Base-by-base conservation (phyloP, 2,329 filamentous ascomycete species). In the Scolecobasidium constrictum region DNA sequence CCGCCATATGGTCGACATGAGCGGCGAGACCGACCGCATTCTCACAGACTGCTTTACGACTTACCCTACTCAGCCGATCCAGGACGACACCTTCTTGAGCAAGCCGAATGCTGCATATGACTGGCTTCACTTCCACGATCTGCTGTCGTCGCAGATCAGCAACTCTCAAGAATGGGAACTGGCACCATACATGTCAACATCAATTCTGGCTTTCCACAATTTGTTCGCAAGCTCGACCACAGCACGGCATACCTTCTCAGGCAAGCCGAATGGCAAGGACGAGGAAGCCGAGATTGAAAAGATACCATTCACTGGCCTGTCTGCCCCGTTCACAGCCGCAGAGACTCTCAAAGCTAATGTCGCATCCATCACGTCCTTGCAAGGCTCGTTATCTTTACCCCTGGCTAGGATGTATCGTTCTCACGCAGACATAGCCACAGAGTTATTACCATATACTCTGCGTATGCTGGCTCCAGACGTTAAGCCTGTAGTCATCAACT, bases 121-220 rank as follows among this genome's bases (percentile, higher is more conserved):
- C 55, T 98, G 92, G 92, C 75, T 98, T 43, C 72, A 93, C 59
- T 96, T 98, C 62, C 85, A 95, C 61, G 92, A 96, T 54, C 68
- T 71, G 1, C 79, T 94, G 48, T 86, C 86, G 18, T 79, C 81
- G 1, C 78, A 81, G 31, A 73, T 96, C 1, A 93, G 81, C 56
- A 68, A 77, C n/a, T 80, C 76, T 46, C 90, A 95, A 58, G 88
- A 94, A 44, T 98, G 92, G 84, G 92, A 98, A 60, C 68, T 98
- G 13, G 77, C 75, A 1, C 81, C 86, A 0, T 98, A 98, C 58
- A 74, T 96, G 38, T 85, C 81, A 53, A 84, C 92, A 51, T 81
- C 90, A 0, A 75, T 92, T 13, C 73, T 96, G 2, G 92, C 86
- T 3, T 95, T 94, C 56, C 93, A 98, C 57, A 72, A 86, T 55